Base-by-base conservation (phyloP, 2,329 filamentous ascomycete genomes). In the Trichoderma sp. region DNA sequence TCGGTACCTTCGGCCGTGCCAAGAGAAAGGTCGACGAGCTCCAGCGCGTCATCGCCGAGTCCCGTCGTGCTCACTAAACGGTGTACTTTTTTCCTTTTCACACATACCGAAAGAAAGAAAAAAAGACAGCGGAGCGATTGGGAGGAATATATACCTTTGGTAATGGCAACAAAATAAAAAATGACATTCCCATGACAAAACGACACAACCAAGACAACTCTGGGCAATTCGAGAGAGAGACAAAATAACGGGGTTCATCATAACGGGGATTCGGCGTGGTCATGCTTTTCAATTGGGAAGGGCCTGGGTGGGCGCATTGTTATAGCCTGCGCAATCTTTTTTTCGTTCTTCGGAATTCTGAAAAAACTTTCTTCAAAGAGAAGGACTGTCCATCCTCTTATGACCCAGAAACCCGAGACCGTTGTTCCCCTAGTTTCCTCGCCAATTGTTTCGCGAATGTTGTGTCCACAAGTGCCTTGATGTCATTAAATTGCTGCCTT, bases 11-110 rank as follows among this genome's bases (percentile, higher is more conserved):
- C 83, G 91, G 92, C 79, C 94, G 95, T 82, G 94, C 94, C 79
- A 99, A 99, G 94, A 90, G 88, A 81, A 99, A 99, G 94, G 95
- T 99, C 74, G 95, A 99, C 81, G 94, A 98, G 86, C 92, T 99
- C 85, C 92, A 93, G 85, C 89, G 92, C 78, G 91, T 99, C 82
- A 99, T 99, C 80, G 92, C 94, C 77, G 95, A 98, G 86, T 90
- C 93, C 79, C 93, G 94, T 83, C 82, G 84, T 75, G 78, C 80
- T 73, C 85, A 87, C 81, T 87, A 86, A 86, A 78, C 69, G 34
- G 34, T 50, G 15, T 26, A 3, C 17, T 30, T 58, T 39, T n/a
- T n/a, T n/a, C n/a, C 12, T 14, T 39, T 39, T 39, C 3, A 24
- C 5, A 14, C 34, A 39, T 9, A 9, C 1, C 5, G 7, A 28